Percentiles rank a stretch among this genome's conserved stretches.
Conservation (phyloP, 208 protist species). For the Crithidia thermophila region DNA sequence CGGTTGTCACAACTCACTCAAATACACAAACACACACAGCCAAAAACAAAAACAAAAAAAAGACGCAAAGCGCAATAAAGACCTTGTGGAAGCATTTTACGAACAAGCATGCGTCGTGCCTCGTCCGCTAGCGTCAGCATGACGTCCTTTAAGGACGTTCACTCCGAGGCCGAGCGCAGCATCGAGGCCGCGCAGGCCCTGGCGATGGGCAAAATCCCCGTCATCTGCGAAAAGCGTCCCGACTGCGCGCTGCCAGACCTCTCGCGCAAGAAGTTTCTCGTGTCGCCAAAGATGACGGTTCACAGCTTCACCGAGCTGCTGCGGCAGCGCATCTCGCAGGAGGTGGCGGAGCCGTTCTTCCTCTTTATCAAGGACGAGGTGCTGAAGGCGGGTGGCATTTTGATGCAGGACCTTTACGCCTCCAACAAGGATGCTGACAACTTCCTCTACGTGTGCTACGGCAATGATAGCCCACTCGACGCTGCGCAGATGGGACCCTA, state of each 20-base stretch:
- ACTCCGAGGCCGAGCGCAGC: slow-evolving; percentile 53
- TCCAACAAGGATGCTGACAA: slow-evolving; percentile 89
- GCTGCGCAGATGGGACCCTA: slow-evolving; percentile 7
- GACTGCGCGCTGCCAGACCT: slow-evolving; percentile 82
- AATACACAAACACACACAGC: neutral
- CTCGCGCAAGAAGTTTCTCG: slow-evolving; percentile 81
- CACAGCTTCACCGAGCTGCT: slow-evolving; percentile 26
- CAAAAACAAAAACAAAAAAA: no score
- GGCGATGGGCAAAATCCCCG: slow-evolving; percentile 28
- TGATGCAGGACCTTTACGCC: slow-evolving; percentile 62
- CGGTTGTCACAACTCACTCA: no score
- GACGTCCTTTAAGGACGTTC: slow-evolving; percentile 34
- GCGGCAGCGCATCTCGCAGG: slow-evolving; percentile 25
- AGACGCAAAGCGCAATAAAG: no score
- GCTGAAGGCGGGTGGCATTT: slow-evolving; percentile 33
- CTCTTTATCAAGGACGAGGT: slow-evolving; percentile 27
- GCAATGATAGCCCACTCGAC: slow-evolving; percentile 57
- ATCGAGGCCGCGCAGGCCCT: slow-evolving; percentile 43
- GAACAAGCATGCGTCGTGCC: neutral
- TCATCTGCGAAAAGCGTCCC: slow-evolving; percentile 90
- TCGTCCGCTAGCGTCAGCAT: slow-evolving; percentile 16
- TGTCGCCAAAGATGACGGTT: slow-evolving; percentile 24
- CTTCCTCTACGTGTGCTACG: slow-evolving; percentile 81
- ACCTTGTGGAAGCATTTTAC: no score
- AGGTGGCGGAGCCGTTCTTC: slow-evolving; percentile 21